Percentiles rank a stretch among this genome's conserved stretches.
Evolutionary conservation across 306 rosid genomes (phyloP).

Genomic region (Acacia melanoxylon): DNA sequence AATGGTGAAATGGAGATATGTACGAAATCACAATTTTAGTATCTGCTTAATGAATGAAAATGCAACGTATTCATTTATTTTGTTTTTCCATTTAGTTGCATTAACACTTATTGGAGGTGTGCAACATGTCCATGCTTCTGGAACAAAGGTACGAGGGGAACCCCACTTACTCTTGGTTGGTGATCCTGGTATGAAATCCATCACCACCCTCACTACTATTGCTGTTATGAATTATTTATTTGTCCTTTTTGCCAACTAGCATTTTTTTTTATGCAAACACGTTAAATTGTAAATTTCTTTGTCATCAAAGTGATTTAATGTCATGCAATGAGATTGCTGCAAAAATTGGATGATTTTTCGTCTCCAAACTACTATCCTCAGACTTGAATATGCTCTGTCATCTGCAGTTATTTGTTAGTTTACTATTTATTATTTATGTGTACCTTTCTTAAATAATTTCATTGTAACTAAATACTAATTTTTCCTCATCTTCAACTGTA

Average conservation of each 20-base stretch:
- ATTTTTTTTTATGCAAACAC: not conserved
- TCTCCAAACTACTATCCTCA: not conserved
- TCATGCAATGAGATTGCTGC: conserved; percentile 22
- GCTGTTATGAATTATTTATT: not conserved
- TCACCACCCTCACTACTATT: conserved; percentile 12
- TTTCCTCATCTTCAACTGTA: conserved; percentile 4
- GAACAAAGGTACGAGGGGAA: conserved; percentile 95
- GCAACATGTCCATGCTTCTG: conserved; percentile 88
- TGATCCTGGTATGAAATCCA: conserved; percentile 74
- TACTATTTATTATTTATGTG: conserved; percentile 15
- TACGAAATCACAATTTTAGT: not conserved
- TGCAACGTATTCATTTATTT: conserved; percentile 19
- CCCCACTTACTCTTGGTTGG: conserved; percentile 94
- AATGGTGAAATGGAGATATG: not conserved
- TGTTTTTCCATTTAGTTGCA: conserved; percentile 59
- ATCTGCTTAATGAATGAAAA: not conserved
- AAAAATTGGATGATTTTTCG: not conserved
- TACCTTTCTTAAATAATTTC: not conserved
- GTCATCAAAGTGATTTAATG: not conserved
- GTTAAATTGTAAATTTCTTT: not conserved
- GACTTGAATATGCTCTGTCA: conserved; percentile 20
- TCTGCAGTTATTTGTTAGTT: conserved; percentile 15
- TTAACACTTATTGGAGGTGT: conserved; percentile 95
- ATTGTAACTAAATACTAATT: not conserved
- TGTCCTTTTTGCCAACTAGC: not conserved